Evolutionary conservation across 1,139 yeast species (phyloP).

Genomic region (Komagataea norvegica): DNA sequence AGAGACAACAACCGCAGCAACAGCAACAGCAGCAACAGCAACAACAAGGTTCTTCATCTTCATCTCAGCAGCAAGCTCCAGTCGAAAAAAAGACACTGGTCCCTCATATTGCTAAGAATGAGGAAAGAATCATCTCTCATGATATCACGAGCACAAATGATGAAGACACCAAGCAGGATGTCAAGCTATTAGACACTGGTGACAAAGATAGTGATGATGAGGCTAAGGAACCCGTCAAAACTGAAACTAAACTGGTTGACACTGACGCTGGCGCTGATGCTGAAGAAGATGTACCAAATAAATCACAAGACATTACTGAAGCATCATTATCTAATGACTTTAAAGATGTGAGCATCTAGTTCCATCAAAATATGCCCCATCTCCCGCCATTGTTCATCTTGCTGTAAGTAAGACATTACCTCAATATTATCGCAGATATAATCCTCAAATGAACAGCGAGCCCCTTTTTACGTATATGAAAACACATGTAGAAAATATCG

Average conservation of each 20-base stretch:
- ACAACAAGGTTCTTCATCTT: conserved; percentile 2
- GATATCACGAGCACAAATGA: conserved; percentile 15
- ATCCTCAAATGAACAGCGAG: too few species aligned
- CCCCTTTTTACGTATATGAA: too few species aligned
- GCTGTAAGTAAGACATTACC: too few species aligned
- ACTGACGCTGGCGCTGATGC: conserved; percentile 11
- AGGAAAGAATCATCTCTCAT: conserved; percentile 18
- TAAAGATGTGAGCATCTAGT: conserved; percentile 15
- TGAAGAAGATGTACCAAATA: conserved; percentile 10
- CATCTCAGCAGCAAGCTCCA: conserved; percentile 6
- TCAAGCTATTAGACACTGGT: conserved; percentile 1
- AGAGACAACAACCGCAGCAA: conserved; percentile 9
- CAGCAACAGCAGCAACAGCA: conserved; percentile 4
- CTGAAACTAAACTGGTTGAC: conserved; percentile 9
- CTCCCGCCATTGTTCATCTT: too few species aligned
- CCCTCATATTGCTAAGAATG: conserved; percentile 11
- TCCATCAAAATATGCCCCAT: too few species aligned
- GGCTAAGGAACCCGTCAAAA: conserved; percentile 6
- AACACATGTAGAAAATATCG: too few species aligned
- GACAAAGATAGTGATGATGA: conserved; percentile 8
- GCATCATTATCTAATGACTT: conserved; percentile 15
- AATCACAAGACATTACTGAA: conserved; percentile 12
- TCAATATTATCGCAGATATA: too few species aligned
- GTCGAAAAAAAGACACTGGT: conserved; percentile 9
- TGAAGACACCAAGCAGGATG: conserved; percentile 10